phyloP scores from a whole-genome alignment of 495 filamentous ascomycete genomes.

The Trichoderma asperelloides region DNA sequence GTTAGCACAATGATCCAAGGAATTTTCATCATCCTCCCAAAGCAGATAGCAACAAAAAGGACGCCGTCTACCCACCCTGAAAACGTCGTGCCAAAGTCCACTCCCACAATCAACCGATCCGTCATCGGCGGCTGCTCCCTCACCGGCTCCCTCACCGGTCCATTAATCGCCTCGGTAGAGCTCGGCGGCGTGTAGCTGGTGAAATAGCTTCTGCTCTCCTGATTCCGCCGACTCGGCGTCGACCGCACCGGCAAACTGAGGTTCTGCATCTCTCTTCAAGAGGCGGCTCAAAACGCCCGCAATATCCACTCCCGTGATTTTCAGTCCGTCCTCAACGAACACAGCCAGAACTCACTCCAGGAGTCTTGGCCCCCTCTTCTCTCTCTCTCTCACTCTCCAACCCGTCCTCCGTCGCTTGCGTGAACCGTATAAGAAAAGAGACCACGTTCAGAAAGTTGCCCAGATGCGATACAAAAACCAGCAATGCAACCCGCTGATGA shows the following conservation, averaged over 20 bases:
- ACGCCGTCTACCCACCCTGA: conserved; percentile 44
- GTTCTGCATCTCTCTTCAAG: conserved; percentile 21
- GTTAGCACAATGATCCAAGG: background rate
- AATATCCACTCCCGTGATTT: background rate
- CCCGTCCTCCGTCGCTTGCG: too few species aligned
- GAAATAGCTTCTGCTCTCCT: conserved; percentile 47
- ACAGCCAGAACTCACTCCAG: too few species aligned
- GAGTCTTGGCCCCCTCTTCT: too few species aligned
- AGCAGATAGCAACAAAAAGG: background rate
- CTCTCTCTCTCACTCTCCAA: too few species aligned
- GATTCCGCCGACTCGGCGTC: conserved; percentile 38
- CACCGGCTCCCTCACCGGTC: conserved; percentile 42
- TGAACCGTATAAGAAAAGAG: too few species aligned
- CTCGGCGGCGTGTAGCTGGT: conserved; percentile 40
- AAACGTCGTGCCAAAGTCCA: conserved; percentile 65
- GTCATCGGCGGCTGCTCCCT: conserved; percentile 35
- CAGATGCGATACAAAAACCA: too few species aligned
- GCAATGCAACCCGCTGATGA: too few species aligned
- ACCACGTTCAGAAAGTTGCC: too few species aligned
- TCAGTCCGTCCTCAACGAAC: conserved; percentile 11
- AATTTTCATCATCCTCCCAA: background rate
- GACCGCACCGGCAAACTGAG: conserved; percentile 41
- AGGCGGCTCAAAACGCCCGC: background rate
- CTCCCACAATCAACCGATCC: conserved; percentile 54
- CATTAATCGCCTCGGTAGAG: conserved; percentile 46